phyloP scores from a whole-genome alignment of 805 yeast genomes.

The Kuraishia piskuri region DNA sequence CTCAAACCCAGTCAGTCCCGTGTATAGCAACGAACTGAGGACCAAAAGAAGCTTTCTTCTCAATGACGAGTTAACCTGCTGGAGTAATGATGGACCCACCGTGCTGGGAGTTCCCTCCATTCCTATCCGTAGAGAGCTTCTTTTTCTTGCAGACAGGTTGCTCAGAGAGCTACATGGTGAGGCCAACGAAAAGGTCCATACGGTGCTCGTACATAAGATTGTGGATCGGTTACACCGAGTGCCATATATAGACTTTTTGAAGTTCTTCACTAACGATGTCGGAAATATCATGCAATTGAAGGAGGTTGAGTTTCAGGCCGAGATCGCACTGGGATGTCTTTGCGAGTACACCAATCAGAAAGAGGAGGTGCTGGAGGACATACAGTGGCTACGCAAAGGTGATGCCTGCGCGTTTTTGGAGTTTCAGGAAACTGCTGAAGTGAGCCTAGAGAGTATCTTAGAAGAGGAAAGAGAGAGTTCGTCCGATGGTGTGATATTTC shows the following conservation, averaged over 20 bases:
- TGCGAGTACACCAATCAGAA: not conserved
- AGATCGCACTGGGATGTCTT: not conserved
- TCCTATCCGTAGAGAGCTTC: not conserved
- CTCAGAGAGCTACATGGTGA: not conserved
- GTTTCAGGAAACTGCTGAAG: slow-evolving; percentile 10
- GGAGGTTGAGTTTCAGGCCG: not conserved
- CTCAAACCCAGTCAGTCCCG: not conserved
- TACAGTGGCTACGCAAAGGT: not conserved
- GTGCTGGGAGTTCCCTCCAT: slow-evolving; percentile 1
- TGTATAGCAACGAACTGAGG: slow-evolving; percentile 1
- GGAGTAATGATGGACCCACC: not conserved
- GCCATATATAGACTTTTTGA: slow-evolving; percentile 1
- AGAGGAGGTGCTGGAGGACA: not conserved
- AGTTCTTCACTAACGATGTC: slow-evolving; percentile 3
- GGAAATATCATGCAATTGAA: not conserved
- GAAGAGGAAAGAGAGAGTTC: not conserved
- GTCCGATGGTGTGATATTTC: not conserved
- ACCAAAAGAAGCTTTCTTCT: not conserved
- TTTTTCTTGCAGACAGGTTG: not conserved
- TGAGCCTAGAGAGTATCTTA: slow-evolving; percentile 8
- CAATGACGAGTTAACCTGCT: not conserved
- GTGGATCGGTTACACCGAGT: not conserved
- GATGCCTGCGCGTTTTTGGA: slow-evolving; percentile 2
- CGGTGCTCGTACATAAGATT: not conserved
- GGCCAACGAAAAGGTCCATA: not conserved